Base-by-base conservation (phyloP, 139 green algal species). In the Closterium sp. region DNA sequence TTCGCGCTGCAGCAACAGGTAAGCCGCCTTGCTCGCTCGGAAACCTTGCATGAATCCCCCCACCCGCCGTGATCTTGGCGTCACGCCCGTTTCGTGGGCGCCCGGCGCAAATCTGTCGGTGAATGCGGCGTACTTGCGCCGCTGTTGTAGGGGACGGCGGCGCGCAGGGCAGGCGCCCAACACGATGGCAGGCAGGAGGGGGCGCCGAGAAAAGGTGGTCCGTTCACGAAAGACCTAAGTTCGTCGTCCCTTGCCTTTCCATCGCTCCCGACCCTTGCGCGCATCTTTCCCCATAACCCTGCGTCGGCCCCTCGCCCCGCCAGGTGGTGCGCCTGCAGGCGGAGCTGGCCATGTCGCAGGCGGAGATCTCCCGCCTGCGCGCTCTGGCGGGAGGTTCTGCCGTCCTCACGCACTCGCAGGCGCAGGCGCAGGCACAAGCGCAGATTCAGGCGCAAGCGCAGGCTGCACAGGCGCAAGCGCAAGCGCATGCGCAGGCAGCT, bases 1-100 rank as follows among this genome's bases (percentile, higher is more conserved):
- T 94, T 87, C 24, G 30, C 31, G 22, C 45, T 94, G 89, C 92
- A 94, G 32, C 92, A 94, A 30, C 92, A 94, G 89, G 92, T 94
- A 42, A 45, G 87, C 38, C 38, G 38, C 38, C 38, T 45, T 6
- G 38, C 38, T 45, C 38, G 38, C 38, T 45, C 38, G 38, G 38
- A 45, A 45, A 45, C 32, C 84, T 7, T 7, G 84, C 84, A 29
- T 30, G 27, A 87, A 19, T 30, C 27, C n/a, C 9, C 84, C 1
- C 5, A 87, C 28, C 28, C 84, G 27, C n/a, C 84, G 9, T 27
- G 21, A 24, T 86, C 70, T 1, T 29, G 3, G 4, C 2, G 7
- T 86, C 73, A 28, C 73, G 27, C 27, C 24, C 7, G n/a, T 86
- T 86, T 45, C 38, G 38, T 45, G 38, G 38, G 5, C 38, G 38